These are phyloP conservation scores for Penicillium sp. DNA, from an alignment of 2,329 filamentous ascomycete species.

Conservation along the genomic window DNA sequence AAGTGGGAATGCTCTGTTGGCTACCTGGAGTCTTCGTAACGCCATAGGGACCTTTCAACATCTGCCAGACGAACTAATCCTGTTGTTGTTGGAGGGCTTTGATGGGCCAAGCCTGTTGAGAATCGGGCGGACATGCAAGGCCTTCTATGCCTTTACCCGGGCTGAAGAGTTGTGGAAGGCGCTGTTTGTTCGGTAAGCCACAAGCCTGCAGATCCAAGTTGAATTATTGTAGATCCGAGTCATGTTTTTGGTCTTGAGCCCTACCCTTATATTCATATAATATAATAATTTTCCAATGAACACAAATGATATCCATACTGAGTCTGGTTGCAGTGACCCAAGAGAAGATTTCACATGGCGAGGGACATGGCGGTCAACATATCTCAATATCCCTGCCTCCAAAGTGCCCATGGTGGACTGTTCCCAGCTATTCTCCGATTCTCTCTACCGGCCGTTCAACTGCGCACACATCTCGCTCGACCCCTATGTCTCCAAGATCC, in stretches of 20 bases:
- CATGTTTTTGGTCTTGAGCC: neutral
- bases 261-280: neutral
- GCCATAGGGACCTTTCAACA: constrained; percentile 63
- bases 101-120: constrained; percentile 60
- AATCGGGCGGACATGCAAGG: constrained; percentile 77
- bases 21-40: constrained; percentile 63
- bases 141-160: constrained; percentile 78
- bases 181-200: constrained; percentile 76
- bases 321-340: constrained; percentile 27
- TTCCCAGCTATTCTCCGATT: constrained; percentile 80
- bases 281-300: neutral
- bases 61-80: constrained; percentile 78
- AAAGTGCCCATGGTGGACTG: constrained; percentile 65
- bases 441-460: constrained; percentile 83
- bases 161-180: constrained; percentile 88
- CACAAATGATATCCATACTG: constrained; percentile 12
- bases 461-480: constrained; percentile 73
- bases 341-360: constrained; percentile 61
- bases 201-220: constrained; percentile 3
- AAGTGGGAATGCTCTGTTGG: constrained; percentile 74
- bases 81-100: constrained; percentile 71
- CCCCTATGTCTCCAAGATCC: constrained; percentile 69
- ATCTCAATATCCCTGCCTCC: constrained; percentile 58
- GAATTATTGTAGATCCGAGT: constrained; percentile 10
- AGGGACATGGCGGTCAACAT: constrained; percentile 80